phyloP scores from a whole-genome alignment of 441 rosid species.

The Kokia cookei region DNA sequence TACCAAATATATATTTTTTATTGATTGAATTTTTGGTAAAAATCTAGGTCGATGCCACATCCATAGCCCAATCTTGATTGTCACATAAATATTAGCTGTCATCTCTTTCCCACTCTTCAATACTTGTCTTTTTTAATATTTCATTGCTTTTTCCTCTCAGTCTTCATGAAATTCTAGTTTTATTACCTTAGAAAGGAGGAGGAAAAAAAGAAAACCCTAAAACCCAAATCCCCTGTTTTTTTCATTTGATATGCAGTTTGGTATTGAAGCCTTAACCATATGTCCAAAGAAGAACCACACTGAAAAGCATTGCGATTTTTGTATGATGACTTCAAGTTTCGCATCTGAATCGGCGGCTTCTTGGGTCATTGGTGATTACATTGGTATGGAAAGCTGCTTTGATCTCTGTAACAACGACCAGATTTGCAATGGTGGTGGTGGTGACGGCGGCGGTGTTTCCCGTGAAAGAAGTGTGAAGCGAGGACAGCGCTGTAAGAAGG shows the following conservation, averaged over 20 bases:
- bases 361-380: constrained; percentile 33
- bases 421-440: background rate
- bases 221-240: background rate
- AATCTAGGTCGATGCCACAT: background rate
- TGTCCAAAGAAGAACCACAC: constrained; percentile 7
- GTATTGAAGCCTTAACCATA: background rate
- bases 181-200: background rate
- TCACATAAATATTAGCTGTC: constrained; percentile 30
- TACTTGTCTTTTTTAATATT: background rate
- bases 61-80: constrained; percentile 19
- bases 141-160: background rate
- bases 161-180: background rate
- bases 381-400: constrained; percentile 48
- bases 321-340: background rate
- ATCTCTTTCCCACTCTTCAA: constrained; percentile 19
- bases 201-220: background rate
- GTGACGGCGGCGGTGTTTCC: background rate
- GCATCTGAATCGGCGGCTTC: background rate
- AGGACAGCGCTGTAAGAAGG: constrained; percentile 17
- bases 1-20: no score
- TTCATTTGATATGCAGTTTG: background rate
- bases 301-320: constrained; percentile 6
- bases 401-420: constrained; percentile 23
- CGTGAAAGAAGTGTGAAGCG: background rate
- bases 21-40: background rate